Evolutionary conservation across 257 asterid species (phyloP), one percentile per base, ranked within the genome.

Genomic region (Solanum piurae): DNA sequence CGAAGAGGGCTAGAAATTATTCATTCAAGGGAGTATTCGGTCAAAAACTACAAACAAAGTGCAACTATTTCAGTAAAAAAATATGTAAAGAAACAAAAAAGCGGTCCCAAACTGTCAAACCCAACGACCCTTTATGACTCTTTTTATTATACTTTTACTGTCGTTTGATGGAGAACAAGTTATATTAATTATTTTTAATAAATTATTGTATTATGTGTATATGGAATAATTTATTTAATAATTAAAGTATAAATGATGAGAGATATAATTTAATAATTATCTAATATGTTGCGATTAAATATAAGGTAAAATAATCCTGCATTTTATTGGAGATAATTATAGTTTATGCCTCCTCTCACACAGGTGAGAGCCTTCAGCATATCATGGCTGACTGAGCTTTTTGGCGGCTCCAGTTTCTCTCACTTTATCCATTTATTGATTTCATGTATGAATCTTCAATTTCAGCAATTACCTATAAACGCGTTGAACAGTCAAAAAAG

Each of bases 311-410:
- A 55, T 55, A 55, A 7, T 20, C 0, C 0, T 55, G 0, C 25
- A 20, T 55, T 55, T 55, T 55, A 55, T 55, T 6, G 4, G 10
- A 52, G 9, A 55, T 55, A 6, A 18, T 55, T 55, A 55, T 55
- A 20, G 11, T 7, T 55, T 55, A 20, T 55, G 64, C n/a, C 64
- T 55, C 64, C 64, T 6, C 25, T 20, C 10, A 55, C 64, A 55
- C 64, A 55, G 64, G 83, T 21, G 83, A 79, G 84, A 44, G 25
- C 38, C 66, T 79, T 79, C 38, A 80, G 85, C 85, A 80, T 80
- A 46, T 80, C 69, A 46, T 49, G 68, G n/a, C 85, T 80, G 85
- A 46, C 42, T 29, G 85, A 80, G 71, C 14, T 64, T 5, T n/a
- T 12, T 76, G 83, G 60, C 36, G 60, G 60, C 83, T 76, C 7